These are phyloP conservation scores for Cercis canadensis DNA, from an alignment of 306 rosid genomes.

Conservation along the genomic window DNA sequence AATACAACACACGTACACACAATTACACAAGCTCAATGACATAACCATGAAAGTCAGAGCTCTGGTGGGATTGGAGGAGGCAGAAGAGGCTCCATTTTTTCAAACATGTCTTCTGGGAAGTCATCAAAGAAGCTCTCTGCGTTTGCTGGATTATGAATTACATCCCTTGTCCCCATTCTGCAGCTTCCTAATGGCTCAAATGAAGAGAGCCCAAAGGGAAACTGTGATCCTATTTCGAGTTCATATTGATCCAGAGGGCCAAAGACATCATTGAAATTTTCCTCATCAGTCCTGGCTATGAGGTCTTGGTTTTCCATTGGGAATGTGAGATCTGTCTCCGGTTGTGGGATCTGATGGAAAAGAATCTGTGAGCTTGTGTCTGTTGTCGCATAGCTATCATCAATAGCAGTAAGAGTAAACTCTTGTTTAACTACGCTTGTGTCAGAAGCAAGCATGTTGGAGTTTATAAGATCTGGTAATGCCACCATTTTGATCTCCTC, in stretches of 20 bases:
- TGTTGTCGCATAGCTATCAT: slow-evolving; percentile 36
- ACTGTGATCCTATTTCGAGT: slow-evolving; percentile 45
- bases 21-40: not conserved
- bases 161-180: slow-evolving; percentile 43
- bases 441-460: slow-evolving; percentile 40
- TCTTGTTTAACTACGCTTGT: slow-evolving; percentile 44
- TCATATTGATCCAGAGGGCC: slow-evolving; percentile 48
- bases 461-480: slow-evolving; percentile 57
- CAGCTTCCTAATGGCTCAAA: slow-evolving; percentile 53
- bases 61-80: slow-evolving; percentile 50
- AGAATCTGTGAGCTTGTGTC: slow-evolving; percentile 38
- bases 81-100: slow-evolving; percentile 54
- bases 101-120: slow-evolving; percentile 75
- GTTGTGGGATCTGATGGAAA: slow-evolving; percentile 48
- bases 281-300: slow-evolving; percentile 47
- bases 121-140: slow-evolving; percentile 68
- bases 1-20: slow-evolving; percentile 24
- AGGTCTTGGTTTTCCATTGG: slow-evolving; percentile 55
- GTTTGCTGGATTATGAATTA: slow-evolving; percentile 30
- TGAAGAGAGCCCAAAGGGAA: slow-evolving; percentile 46
- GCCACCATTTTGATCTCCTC: slow-evolving; percentile 59
- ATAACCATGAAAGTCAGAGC: slow-evolving; percentile 37
- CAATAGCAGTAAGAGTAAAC: slow-evolving; percentile 23
- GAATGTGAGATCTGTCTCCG: slow-evolving; percentile 49
- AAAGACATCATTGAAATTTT: slow-evolving; percentile 47